Evolutionary conservation across 257 asterid species (phyloP), one percentile per base, ranked within the genome.

Genomic region (Nicotiana otophora): DNA sequence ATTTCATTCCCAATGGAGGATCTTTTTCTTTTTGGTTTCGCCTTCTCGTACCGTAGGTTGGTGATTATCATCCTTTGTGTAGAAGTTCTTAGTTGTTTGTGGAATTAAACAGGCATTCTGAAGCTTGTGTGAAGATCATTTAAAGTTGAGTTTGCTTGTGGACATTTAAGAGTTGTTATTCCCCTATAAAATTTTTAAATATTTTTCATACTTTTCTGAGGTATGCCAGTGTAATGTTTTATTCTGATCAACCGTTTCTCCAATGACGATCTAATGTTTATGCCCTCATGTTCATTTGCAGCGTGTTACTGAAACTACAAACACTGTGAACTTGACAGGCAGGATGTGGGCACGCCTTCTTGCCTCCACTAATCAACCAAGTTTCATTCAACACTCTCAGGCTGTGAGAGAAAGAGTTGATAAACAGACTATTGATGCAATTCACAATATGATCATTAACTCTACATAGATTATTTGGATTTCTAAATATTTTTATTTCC

Each of bases 291-390:
- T 51, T 51, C 86, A 81, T 46, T 85, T 84, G 78, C 96, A 96
- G 99, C 91, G 94, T 84, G 97, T 94, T 36, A 96, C 97, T 16
- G 97, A 96, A 88, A 69, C 87, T 30, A 90, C 83, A 77, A 96
- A 92, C 84, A 86, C 84, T 2, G 97, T 96, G 88, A 88, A 86
- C 83, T 62, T 96, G 87, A 94, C 97, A 0, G 97, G 93, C 87
- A 86, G 99, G 87, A 93, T 89, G 96, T 94, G 99, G 99, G 97
- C 97, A 70, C 97, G 99, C 74, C 94, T 95, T 82, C 96, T 96
- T 46, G 96, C 95, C 28, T 96, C 98, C 36, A 96, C 98, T 17
- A 92, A 92, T 87, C 99, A 96, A 86, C 99, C 99, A 60, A 90
- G 95, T 82, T 94, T 96, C 79, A 54, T 93, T 10, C 84, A 85